Base-by-base conservation (phyloP, 805 yeast species). In the Pichia thaimueangensis region DNA sequence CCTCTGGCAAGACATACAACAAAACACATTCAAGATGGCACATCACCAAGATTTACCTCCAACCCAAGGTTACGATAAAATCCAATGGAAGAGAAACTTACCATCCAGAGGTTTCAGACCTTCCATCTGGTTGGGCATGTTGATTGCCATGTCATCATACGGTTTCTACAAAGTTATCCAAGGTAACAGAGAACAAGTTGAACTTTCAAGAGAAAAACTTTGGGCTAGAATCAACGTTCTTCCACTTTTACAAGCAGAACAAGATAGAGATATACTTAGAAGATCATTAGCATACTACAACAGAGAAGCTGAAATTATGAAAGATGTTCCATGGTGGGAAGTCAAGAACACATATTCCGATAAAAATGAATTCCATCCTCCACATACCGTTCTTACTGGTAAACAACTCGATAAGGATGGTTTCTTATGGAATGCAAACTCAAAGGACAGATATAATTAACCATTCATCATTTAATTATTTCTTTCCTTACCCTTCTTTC, bases 21-120 rank as follows among this genome's bases (percentile, higher is more conserved):
- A 24, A 24, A 12, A 35, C 19, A 45, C 32, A 27, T 3, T 15
- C 17, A 25, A 5, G 16, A 55, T 49, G 63, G 64, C 58, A 11
- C 58, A 55, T 32, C 58, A 55, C 30, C 95, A 86, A 71, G 95
- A 86, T 58, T 67, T 86, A 58, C 95, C 95, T 57, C 95, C 95
- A 45, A 69, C 76, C 54, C 86, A 85, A 44, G 95, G 95, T 48
- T 86, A 86, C 57, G 88, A 82, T 50, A 82, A 84, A 34, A 76
- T 86, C 47, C 95, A 86, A 67, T 86, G 95, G 95, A 82, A 82
- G 67, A 76, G 95, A 60, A 82, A 86, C 62, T 65, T 86, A 37
- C 95, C 95, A 20, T 68, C 91, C 2, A 71, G 95, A 52, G 95
- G 95, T 3, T 86, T 86, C 67, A 70, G 91, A 45, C 93, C 94